Evolutionary conservation across 768 basidiomycete genomes (phyloP), one percentile per base, ranked within the genome.

Genomic region (Tulasnella sp.): DNA sequence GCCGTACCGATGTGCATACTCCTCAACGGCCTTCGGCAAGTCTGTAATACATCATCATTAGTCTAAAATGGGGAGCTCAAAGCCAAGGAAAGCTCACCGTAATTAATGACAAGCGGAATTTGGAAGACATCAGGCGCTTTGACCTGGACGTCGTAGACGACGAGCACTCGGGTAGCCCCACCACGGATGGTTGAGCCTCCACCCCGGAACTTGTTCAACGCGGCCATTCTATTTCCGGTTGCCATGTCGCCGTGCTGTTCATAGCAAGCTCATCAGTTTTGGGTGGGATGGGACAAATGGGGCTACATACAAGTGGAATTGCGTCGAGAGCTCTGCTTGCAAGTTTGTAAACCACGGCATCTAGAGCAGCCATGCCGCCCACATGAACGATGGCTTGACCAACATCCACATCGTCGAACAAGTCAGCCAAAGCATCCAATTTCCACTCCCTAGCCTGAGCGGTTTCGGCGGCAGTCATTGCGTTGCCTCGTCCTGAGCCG

Each of bases 91-190:
- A 28, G 84, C 87, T 75, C 82, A 93, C 95, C 95, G 85, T 97
- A 99, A 86, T 99, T 99, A 87, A 99, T 92, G 83, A 99, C 92
- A 75, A 99, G 89, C 81, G 97, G 95, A 60, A 97, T 91, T 85
- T 96, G 96, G 3, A 93, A 90, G 78, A 97, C 90, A 83, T 99
- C 98, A 41, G 94, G 92, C 16, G 91, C 89, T 87, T 98, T 98
- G 83, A 98, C 91, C 85, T 93, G 94, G 48, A 97, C 94, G 84
- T 99, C 98, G 83, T 96, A 97, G 64, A 98, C 92, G 60, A 99
- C 93, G 78, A 99, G 89, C 44, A 96, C 91, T 86, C 93, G 94
- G 75, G 92, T 90, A 69, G 88, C 84, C 12, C 91, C 86, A 81
- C 93, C 92, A 79, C 94, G 89, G 87, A 92, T 90, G 82, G 92